Conservation (phyloP, 2,329 filamentous ascomycete genomes). For the Phaeosphaeria sp. region DNA sequence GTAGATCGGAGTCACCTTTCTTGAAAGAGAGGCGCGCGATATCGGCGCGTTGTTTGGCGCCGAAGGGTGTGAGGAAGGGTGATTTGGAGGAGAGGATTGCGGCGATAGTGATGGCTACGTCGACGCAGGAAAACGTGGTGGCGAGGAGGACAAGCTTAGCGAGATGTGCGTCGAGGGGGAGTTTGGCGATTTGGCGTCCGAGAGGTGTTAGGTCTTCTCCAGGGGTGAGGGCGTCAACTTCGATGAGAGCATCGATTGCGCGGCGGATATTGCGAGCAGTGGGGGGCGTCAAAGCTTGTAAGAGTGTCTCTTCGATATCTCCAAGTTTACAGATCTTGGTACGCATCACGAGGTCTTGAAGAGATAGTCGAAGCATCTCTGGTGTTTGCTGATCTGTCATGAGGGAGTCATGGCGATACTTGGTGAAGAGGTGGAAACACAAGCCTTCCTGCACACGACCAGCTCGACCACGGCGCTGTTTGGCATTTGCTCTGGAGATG, state of each 20-base stretch:
- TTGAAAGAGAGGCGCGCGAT: slow-evolving; percentile 79
- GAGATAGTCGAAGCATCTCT: slow-evolving; percentile 90
- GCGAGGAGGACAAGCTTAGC: slow-evolving; percentile 91
- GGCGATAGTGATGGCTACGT: slow-evolving; percentile 89
- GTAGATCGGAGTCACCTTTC: slow-evolving; percentile 84
- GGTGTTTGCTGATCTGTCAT: slow-evolving; percentile 95
- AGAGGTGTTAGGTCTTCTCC: slow-evolving; percentile 85
- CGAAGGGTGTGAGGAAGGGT: slow-evolving; percentile 86
- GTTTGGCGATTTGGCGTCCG: slow-evolving; percentile 82
- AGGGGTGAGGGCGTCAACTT: slow-evolving; percentile 85
- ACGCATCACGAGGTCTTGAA: slow-evolving; percentile 93
- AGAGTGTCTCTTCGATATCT: slow-evolving; percentile 87
- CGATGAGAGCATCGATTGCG: slow-evolving; percentile 89
- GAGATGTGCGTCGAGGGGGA: slow-evolving; percentile 92
- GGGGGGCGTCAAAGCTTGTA: slow-evolving; percentile 87
- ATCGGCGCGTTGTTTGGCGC: slow-evolving; percentile 81
- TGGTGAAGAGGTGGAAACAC: slow-evolving; percentile 96
- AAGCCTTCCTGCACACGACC: slow-evolving; percentile 94
- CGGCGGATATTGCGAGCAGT: slow-evolving; percentile 90
- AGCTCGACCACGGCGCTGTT: slow-evolving; percentile 90
- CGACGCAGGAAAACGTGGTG: slow-evolving; percentile 86
- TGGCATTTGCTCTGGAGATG: slow-evolving; percentile 93
- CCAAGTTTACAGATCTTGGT: slow-evolving; percentile 98
- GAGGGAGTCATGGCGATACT: slow-evolving; percentile 79
- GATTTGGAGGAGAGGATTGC: slow-evolving; percentile 95